Conservation (phyloP, 2,329 filamentous ascomycete species). For the Grosmannia clavigera region DNA sequence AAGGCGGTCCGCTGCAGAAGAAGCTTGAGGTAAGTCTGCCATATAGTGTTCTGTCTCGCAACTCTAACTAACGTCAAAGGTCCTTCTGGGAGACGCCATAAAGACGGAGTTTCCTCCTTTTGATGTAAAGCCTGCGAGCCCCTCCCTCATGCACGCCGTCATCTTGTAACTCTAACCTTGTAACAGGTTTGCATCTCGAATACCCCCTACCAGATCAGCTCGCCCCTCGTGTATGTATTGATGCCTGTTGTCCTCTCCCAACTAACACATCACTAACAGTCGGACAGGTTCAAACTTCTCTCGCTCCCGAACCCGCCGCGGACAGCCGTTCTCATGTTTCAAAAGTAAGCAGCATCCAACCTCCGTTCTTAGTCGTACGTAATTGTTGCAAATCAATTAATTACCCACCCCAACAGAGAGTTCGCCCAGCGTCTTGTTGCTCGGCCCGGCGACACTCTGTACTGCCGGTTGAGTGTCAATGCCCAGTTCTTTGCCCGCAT, state of each 20-base stretch:
- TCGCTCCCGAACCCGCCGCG: slow-evolving; percentile 70
- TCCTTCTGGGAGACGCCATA: slow-evolving; percentile 77
- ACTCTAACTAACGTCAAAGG: slow-evolving; percentile 1
- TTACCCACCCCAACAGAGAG: slow-evolving; percentile 41
- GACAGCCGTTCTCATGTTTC: slow-evolving; percentile 63
- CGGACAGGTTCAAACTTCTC: slow-evolving; percentile 56
- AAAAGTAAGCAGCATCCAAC: slow-evolving; percentile 25
- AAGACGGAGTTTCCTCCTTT: slow-evolving; percentile 57
- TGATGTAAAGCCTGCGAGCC: slow-evolving; percentile 31
- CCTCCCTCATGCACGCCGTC: too few species aligned
- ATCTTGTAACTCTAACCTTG: slow-evolving; percentile 14
- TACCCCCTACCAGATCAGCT: slow-evolving; percentile 72
- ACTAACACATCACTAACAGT: not conserved
- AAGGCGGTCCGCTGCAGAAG: slow-evolving; percentile 74
- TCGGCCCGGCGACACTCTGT: slow-evolving; percentile 75
- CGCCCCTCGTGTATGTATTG: slow-evolving; percentile 52
- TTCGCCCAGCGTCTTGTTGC: slow-evolving; percentile 86
- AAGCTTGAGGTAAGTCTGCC: slow-evolving; percentile 56
- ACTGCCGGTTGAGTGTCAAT: slow-evolving; percentile 83
- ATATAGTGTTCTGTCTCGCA: not conserved
- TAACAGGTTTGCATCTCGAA: slow-evolving; percentile 70
- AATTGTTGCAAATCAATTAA: not conserved
- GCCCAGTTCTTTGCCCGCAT: slow-evolving; percentile 71
- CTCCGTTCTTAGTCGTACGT: too few species aligned
- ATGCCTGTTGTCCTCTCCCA: too few species aligned